These are phyloP conservation scores for Wickerhamiella spandovensis DNA, from an alignment of 805 yeast genomes.

Conservation along the genomic window DNA sequence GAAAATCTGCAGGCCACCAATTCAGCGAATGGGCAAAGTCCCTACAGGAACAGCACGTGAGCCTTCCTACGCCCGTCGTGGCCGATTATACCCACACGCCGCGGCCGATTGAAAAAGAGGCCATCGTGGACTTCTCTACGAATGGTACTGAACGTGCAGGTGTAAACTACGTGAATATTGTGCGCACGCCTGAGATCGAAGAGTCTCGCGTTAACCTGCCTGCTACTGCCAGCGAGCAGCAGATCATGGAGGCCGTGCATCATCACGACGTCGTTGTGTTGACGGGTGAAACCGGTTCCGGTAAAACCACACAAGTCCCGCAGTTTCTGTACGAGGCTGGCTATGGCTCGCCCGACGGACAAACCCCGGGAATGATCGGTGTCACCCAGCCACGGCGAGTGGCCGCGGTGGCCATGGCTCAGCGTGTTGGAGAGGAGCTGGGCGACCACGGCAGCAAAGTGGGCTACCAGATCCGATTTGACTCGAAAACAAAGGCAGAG, in stretches of 20 bases:
- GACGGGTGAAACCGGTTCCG: conserved; percentile 98
- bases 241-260: conserved; percentile 88
- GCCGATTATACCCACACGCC: conserved; percentile 40
- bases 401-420: conserved; percentile 74
- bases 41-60: conserved; percentile 49
- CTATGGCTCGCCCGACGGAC: conserved; percentile 48
- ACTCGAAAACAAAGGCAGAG: conserved; percentile 43
- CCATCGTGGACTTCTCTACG: conserved; percentile 29
- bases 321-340: conserved; percentile 92
- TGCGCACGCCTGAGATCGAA: conserved; percentile 55
- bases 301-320: conserved; percentile 97
- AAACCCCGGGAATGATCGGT: conserved; percentile 88
- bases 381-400: conserved; percentile 87
- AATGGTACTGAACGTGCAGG: conserved; percentile 29
- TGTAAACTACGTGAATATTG: conserved; percentile 48
- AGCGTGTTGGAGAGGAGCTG: conserved; percentile 73
- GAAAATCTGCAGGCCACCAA: conserved; percentile 37
- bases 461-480: conserved; percentile 81
- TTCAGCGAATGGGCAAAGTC: conserved; percentile 88
- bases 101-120: conserved; percentile 61
- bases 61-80: conserved; percentile 38
- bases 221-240: conserved; percentile 79
- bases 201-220: conserved; percentile 60
- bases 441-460: conserved; percentile 58
- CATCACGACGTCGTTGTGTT: conserved; percentile 82